Base-by-base conservation (phyloP, 2,329 filamentous ascomycete species). In the Stenocarpella maydis region DNA sequence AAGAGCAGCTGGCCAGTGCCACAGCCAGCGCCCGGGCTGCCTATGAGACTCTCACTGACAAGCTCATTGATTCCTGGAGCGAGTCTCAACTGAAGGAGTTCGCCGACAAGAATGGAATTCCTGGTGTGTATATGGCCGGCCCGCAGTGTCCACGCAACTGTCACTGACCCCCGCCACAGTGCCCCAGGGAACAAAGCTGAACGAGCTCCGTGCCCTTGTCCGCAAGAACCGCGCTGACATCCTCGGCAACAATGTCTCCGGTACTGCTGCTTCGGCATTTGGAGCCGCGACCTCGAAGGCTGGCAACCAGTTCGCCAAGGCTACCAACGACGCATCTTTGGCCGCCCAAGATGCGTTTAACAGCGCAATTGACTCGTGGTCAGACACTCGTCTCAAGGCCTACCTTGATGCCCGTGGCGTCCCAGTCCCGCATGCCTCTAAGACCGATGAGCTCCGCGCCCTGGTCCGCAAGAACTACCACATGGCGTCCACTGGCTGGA, bases 61-160 rank as follows among this genome's bases (percentile, higher is more conserved):
- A 91, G 75, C 85, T 98, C 65, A 92, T 98, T 76, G 91, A 97
- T 75, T 90, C 92, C 4, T 99, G 96, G 96, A 91, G 92, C 76
- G 95, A 98, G 77, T 87, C 87, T 49, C 86, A 97, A 80, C 87
- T 99, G 78, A 98, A 98, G 86, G 91, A 93, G 72, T 98, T 96
- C 84, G 90, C 90, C 67, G 95, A 98, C 83, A 93, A 95, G 86
- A 96, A 98, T 75, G 89, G 90, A 69, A 92, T 99, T 77, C 79
- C 77, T 15, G 81, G 82, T 83, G 74, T 34, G 78, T 72, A 6
- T 21, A 14, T 43, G 15, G 1, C 34, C 4, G 17, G 3, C n/a
- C 3, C n/a, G n/a, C 19, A 7, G 31, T 9, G 2, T 61, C 17
- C 2, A 39, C 17, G 31, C 26, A 37, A 47, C 4, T n/a, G 34